Evolutionary conservation across 2,329 filamentous ascomycete genomes (phyloP).

Genomic region (Trichoderma sp.): DNA sequence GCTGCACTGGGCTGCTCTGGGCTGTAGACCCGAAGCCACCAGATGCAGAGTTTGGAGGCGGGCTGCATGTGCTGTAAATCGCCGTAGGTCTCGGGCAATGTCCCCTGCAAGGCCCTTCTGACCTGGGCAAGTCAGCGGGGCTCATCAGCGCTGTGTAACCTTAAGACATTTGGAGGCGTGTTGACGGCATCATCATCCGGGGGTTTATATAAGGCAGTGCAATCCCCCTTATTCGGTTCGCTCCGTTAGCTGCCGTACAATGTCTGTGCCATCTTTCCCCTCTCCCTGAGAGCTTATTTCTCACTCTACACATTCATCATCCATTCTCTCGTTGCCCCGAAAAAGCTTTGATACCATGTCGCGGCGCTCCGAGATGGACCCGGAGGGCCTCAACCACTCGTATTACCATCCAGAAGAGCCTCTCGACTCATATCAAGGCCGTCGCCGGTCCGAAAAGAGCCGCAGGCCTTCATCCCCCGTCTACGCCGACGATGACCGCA

Average conservation of each 20-base stretch:
- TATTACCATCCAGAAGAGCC: slow-evolving; percentile 13
- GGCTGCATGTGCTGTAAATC: not conserved
- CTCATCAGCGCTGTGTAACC: not conserved
- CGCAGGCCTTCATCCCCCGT: not conserved
- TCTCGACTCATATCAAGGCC: not conserved
- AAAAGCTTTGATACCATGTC: not conserved
- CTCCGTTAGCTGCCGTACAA: not conserved
- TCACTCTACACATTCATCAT: not conserved
- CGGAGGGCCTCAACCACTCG: slow-evolving; percentile 16
- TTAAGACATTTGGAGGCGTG: not conserved
- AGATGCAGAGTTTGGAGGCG: not conserved
- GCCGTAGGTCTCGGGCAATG: not conserved
- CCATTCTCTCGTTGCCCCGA: too few relatives aligned
- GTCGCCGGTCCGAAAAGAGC: not conserved
- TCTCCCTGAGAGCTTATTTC: not conserved
- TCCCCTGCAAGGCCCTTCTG: not conserved
- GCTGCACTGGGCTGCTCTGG: too few relatives aligned
- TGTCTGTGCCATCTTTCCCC: not conserved
- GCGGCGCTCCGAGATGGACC: not conserved
- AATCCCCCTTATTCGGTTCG: not conserved
- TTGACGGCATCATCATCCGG: not conserved
- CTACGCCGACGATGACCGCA: not conserved
- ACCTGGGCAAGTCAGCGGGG: not conserved
- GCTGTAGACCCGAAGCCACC: not conserved
- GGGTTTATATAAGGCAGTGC: not conserved